A percentile compares a stretch with the other conserved stretches of the same genome.
Conservation (phyloP, 306 rosid species). For the Quercus parvula region DNA sequence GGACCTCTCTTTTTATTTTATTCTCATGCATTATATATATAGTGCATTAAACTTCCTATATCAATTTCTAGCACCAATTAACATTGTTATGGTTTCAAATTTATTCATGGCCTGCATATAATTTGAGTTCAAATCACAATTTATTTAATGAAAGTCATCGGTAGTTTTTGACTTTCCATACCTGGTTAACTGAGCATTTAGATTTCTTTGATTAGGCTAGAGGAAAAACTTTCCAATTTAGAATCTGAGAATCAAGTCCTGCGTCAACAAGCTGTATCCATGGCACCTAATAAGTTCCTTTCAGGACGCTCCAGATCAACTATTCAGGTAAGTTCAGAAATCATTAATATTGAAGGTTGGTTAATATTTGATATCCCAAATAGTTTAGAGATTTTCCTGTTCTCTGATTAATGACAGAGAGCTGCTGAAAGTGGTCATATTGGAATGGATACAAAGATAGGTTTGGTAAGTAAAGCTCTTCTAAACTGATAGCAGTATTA, state of each 20-base stretch:
- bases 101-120: neutral
- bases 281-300: constrained; percentile 83
- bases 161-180: constrained; percentile 11
- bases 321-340: constrained; percentile 54
- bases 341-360: constrained; percentile 8
- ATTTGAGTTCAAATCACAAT: neutral
- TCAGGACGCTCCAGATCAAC: constrained; percentile 79
- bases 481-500: neutral
- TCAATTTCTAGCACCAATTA: neutral
- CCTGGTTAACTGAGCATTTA: constrained; percentile 31
- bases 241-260: constrained; percentile 88
- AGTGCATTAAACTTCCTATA: neutral
- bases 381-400: constrained; percentile 27
- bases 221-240: constrained; percentile 73
- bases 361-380: constrained; percentile 7
- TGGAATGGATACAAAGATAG: constrained; percentile 53
- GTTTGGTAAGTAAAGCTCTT: constrained; percentile 46
- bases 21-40: too few species aligned
- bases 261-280: constrained; percentile 89
- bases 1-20: too few species aligned
- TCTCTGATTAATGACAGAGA: constrained; percentile 51
- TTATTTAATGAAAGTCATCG: neutral
- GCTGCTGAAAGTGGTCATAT: constrained; percentile 65
- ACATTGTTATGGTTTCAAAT: neutral
- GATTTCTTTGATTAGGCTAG: constrained; percentile 62